Conservation (phyloP, 2,329 filamentous ascomycete genomes). For the Aspergillus sp. region DNA sequence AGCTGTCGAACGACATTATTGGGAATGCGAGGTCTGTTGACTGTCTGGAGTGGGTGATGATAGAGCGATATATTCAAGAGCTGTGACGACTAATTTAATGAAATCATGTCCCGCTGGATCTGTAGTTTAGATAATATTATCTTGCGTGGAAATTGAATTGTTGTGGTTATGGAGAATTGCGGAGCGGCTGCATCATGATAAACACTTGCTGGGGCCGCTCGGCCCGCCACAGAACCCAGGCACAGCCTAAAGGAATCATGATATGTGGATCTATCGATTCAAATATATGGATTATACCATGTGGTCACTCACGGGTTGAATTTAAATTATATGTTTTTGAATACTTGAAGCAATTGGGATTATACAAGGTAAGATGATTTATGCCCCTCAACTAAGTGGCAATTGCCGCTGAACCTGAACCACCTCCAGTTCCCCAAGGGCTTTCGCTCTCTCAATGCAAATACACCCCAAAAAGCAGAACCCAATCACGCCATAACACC, state of each 20-base stretch:
- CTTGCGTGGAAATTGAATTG: no score
- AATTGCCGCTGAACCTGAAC: not conserved
- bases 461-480: slow-evolving; percentile 5
- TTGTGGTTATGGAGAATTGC: not conserved
- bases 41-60: not conserved
- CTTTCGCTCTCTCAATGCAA: slow-evolving; percentile 4
- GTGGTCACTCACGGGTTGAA: no score
- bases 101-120: no score
- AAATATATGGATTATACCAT: no score
- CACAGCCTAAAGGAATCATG: no score
- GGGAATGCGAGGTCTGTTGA: slow-evolving; percentile 1
- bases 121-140: no score
- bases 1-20: slow-evolving; percentile 73
- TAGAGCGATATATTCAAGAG: not conserved
- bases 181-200: not conserved
- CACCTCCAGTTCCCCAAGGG: slow-evolving; percentile 13
- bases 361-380: no score
- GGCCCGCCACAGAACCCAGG: not conserved
- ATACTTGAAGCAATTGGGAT: no score
- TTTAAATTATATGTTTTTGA: no score
- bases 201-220: not conserved
- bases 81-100: not conserved
- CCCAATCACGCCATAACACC: slow-evolving; percentile 26
- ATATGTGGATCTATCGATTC: no score
- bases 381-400: no score